phyloP scores from a whole-genome alignment of 176 grass and related monocot species.

The Eremochloa ophiuroides region DNA sequence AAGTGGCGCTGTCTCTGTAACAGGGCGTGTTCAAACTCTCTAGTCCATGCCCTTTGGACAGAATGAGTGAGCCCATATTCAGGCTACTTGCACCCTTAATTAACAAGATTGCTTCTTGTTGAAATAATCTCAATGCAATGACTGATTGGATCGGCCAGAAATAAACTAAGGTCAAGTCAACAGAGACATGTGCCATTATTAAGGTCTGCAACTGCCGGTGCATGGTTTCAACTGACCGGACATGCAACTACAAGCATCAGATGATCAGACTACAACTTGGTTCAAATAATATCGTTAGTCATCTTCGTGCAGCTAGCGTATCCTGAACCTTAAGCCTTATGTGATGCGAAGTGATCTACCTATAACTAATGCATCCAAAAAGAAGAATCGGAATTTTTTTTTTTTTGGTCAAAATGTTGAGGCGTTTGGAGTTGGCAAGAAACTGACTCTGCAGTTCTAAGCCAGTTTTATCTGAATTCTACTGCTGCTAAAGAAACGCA shows the following conservation, averaged over 20 bases:
- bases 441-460: too few relatives aligned
- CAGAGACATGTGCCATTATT: conserved; percentile 18
- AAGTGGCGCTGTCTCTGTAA: not conserved
- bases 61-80: not conserved
- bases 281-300: too few relatives aligned
- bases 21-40: conserved; percentile 22
- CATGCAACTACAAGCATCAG: not conserved
- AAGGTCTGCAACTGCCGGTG: not conserved
- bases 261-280: too few relatives aligned
- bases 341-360: too few relatives aligned
- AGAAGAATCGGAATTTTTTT: too few relatives aligned
- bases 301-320: too few relatives aligned
- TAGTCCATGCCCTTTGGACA: not conserved
- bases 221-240: not conserved
- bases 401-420: too few relatives aligned
- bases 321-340: too few relatives aligned
- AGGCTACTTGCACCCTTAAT: not conserved
- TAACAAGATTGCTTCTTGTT: not conserved
- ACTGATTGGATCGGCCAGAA: not conserved
- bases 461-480: too few relatives aligned
- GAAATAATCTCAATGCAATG: not conserved
- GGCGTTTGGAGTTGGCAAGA: too few relatives aligned
- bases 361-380: too few relatives aligned
- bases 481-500: too few relatives aligned
- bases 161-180: not conserved